Conservation (phyloP, 2,329 filamentous ascomycete species). For the Pseudopithomyces chartarum region DNA sequence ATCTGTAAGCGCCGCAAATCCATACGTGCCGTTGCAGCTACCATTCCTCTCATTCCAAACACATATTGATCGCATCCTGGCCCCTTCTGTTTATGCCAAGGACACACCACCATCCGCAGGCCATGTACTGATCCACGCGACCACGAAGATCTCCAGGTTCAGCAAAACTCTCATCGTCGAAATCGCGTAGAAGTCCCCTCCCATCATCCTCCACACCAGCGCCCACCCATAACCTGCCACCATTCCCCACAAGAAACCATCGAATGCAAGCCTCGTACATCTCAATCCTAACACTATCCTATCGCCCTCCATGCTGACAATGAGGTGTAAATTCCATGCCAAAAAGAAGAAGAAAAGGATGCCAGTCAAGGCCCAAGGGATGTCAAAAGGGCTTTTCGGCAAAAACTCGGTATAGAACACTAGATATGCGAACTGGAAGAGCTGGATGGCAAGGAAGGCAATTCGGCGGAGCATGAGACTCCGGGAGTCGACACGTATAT, state of each 20-base stretch:
- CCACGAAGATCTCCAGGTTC: slow-evolving; percentile 11
- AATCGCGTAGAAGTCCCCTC: background rate
- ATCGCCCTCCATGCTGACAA: slow-evolving; percentile 15
- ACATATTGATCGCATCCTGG: background rate
- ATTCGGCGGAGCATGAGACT: slow-evolving; percentile 12
- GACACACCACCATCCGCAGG: no score
- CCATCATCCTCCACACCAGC: slow-evolving; percentile 2
- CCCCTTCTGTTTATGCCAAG: no score
- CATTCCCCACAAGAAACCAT: slow-evolving; percentile 14
- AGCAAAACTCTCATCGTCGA: background rate
- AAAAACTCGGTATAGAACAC: background rate
- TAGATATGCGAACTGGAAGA: slow-evolving; percentile 9
- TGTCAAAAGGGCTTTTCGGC: background rate
- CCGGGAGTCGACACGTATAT: slow-evolving; percentile 9
- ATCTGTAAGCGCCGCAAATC: no score
- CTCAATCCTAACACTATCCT: slow-evolving; percentile 9
- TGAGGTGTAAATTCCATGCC: slow-evolving; percentile 22
- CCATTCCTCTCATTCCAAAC: no score
- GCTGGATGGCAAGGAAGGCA: slow-evolving; percentile 15
- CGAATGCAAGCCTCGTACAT: slow-evolving; percentile 10
- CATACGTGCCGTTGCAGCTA: no score
- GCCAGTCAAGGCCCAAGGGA: slow-evolving; percentile 5
- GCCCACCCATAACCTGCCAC: slow-evolving; percentile 10
- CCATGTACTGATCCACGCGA: slow-evolving; percentile 15
- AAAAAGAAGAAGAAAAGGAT: slow-evolving; percentile 19